Evolutionary conservation across 805 yeast species (phyloP).

Genomic region (Schwanniomyces polymorphus): DNA sequence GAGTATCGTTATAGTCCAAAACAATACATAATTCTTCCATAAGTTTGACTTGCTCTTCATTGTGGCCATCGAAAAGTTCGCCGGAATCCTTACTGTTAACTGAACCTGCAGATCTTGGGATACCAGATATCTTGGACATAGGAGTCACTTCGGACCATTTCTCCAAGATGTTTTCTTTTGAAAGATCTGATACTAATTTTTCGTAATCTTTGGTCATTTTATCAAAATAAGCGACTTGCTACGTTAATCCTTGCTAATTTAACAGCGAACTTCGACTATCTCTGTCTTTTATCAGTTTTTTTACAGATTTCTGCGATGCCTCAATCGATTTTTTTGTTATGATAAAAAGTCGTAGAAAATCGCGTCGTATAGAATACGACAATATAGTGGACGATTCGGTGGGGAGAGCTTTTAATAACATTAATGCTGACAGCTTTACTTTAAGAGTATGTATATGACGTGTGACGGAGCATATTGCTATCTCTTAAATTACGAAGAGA

Average conservation of each 20-base stretch:
- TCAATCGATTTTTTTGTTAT: background rate
- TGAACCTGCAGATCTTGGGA: slow-evolving; percentile 45
- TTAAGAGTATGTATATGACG: no score
- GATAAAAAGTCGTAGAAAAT: background rate
- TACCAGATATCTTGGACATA: slow-evolving; percentile 57
- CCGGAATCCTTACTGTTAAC: slow-evolving; percentile 17
- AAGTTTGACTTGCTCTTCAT: slow-evolving; percentile 87
- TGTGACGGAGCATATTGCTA: no score
- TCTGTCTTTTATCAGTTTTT: background rate
- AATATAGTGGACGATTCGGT: background rate
- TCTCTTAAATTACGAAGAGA: no score
- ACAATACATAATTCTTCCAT: slow-evolving; percentile 98
- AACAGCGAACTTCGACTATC: background rate
- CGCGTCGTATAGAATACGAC: background rate
- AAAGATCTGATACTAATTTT: slow-evolving; percentile 53
- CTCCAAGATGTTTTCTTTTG: slow-evolving; percentile 48
- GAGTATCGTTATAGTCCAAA: slow-evolving; percentile 80
- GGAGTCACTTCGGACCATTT: slow-evolving; percentile 72
- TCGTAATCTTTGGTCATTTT: slow-evolving; percentile 31
- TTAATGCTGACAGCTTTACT: no score
- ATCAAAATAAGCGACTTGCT: background rate
- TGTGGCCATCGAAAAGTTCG: slow-evolving; percentile 75
- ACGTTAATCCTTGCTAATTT: background rate
- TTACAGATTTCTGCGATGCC: background rate
- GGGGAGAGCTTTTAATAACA: background rate